Evolutionary conservation across 2,329 filamentous ascomycete genomes (phyloP), one percentile per base, ranked within the genome.

Genomic region (Leptographium galeiforme): DNA sequence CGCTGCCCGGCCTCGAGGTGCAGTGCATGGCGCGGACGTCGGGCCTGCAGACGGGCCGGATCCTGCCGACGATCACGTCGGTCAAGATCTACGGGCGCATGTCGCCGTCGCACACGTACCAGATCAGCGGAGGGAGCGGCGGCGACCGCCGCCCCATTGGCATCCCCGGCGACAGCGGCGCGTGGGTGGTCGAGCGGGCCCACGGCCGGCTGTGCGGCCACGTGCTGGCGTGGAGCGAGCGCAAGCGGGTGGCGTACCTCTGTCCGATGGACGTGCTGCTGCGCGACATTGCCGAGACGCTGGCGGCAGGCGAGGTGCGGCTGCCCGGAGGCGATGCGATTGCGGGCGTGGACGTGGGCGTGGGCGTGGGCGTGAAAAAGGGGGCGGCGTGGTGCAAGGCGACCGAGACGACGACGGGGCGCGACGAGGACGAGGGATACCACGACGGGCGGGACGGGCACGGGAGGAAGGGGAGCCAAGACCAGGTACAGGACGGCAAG

Each of bases 201-300:
- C 75, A 82, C n/a, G 89, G 89, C 1, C 79, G 82, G 40, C 81
- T 96, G 4, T 93, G 88, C 60, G 91, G 91, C 0, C 91, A 96
- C 62, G 87, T 97, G 0, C 75, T 97, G 13, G 91, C 91, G 0
- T 95, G 86, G 82, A 91, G 85, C 60, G 79, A 82, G 57, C 81
- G 83, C 57, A 91, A 87, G 63, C 81, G 81, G 44, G 83, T 89
- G 6, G 89, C 89, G 0, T 97, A 95, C 66, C 93, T 97, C 57
- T 93, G 89, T 57, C 91, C 91, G 0, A 97, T 97, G 91, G 87
- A 96, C 54, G 77, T 96, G 2, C 70, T 95, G 13, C 74, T 97
- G 12, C 79, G 85, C 33, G 91, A 97, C 63, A 95, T 97, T 54
- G 84, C 82, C 33, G 79, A 85, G 57, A 89, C 85, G 0, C 72